Evolutionary conservation across 768 basidiomycete species (phyloP).

Genomic region (Zangia roseola): DNA sequence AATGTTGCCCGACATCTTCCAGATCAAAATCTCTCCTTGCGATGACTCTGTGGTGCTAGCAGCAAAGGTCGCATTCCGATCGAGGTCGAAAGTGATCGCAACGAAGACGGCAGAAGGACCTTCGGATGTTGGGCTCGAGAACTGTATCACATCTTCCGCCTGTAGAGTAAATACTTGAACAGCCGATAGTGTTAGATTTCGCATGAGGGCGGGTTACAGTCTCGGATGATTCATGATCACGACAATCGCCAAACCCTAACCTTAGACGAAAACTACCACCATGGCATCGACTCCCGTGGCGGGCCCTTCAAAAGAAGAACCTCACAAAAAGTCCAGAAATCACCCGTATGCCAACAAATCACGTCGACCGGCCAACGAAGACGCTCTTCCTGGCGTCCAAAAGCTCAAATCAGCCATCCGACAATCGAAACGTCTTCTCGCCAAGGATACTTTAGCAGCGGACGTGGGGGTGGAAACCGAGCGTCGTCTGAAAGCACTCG

Average conservation of each 20-base stretch:
- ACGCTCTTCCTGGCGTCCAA: constrained; percentile 61
- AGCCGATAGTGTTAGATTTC: constrained; percentile 53
- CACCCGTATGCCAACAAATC: constrained; percentile 13
- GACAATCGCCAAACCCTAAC: constrained; percentile 17
- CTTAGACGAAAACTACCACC: constrained; percentile 2
- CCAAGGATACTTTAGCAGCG: constrained; percentile 85
- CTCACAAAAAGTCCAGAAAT: constrained; percentile 11
- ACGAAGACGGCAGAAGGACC: constrained; percentile 37
- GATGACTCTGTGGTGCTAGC: constrained; percentile 61
- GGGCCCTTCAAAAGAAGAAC: constrained; percentile 15
- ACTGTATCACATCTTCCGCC: constrained; percentile 12
- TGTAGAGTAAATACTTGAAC: constrained; percentile 16
- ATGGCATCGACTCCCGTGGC: constrained; percentile 14
- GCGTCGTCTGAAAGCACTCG: constrained; percentile 70
- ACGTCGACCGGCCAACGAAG: constrained; percentile 9
- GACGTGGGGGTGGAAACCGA: constrained; percentile 81
- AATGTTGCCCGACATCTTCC: constrained; percentile 37
- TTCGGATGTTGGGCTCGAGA: constrained; percentile 16
- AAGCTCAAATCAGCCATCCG: constrained; percentile 84
- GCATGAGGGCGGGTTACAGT: constrained; percentile 43
- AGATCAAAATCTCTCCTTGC: constrained; percentile 57
- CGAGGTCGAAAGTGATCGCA: constrained; percentile 57
- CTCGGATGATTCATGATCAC: too few relatives aligned
- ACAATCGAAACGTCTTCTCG: constrained; percentile 79
- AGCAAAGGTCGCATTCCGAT: constrained; percentile 59